These are phyloP conservation scores for Apiospora arundinis DNA, from an alignment of 2,329 filamentous ascomycete genomes.

Conservation along the genomic window DNA sequence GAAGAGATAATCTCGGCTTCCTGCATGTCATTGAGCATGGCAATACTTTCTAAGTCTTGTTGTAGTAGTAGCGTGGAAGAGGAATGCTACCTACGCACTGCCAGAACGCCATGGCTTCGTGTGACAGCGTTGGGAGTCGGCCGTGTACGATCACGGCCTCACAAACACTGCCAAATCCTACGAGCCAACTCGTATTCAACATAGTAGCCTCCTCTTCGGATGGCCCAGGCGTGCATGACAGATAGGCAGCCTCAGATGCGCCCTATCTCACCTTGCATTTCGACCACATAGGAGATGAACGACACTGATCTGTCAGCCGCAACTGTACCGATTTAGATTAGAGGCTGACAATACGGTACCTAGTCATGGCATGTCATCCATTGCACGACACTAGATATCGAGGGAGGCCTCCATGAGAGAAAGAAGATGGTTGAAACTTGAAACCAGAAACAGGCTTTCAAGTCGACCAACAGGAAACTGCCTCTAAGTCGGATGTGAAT, in stretches of 20 bases:
- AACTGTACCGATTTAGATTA: no score
- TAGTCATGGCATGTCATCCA: no score
- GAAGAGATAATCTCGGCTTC: neutral
- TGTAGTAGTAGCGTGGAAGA: neutral
- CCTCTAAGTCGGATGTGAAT: no score
- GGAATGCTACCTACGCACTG: neutral
- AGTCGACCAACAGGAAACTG: no score
- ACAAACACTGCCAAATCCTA: neutral
- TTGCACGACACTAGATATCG: no score
- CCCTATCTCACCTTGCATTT: neutral
- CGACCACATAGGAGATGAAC: no score
- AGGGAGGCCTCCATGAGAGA: no score
- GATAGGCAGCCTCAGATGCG: slow-evolving; percentile 3
- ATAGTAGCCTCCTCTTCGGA: neutral
- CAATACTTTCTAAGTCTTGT: neutral
- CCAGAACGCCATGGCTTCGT: neutral
- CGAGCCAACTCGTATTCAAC: neutral
- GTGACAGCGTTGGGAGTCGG: neutral
- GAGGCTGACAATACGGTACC: no score
- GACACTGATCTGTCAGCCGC: no score
- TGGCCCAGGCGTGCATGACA: neutral
- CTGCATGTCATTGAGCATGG: neutral
- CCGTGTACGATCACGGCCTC: neutral
- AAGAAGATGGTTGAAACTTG: no score
- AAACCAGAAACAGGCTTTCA: no score